Evolutionary conservation across 2,329 filamentous ascomycete species (phyloP).

Genomic region (Xylariales sp.): DNA sequence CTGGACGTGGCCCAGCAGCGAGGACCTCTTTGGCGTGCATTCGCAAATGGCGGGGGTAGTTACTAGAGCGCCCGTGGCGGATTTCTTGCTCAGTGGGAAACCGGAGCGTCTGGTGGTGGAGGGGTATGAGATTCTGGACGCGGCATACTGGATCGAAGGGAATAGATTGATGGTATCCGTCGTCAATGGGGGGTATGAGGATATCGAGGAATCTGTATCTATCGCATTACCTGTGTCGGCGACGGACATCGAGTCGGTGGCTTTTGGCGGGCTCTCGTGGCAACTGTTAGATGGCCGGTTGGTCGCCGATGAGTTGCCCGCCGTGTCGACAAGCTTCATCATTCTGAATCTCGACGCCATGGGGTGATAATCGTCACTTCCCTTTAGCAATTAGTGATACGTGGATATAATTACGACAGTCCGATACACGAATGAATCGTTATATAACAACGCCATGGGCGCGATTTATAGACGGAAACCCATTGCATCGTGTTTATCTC

Average conservation of each 20-base stretch:
- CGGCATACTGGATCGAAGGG: constrained; percentile 51
- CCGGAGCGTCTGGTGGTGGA: constrained; percentile 33
- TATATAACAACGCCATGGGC: not conserved
- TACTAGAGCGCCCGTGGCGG: constrained; percentile 51
- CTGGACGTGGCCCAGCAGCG: constrained; percentile 59
- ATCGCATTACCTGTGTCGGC: constrained; percentile 38
- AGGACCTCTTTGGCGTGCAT: constrained; percentile 53
- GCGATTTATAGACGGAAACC: not conserved
- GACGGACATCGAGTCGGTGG: constrained; percentile 39
- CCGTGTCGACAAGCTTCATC: constrained; percentile 51
- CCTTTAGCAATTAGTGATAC: not conserved
- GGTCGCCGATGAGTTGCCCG: constrained; percentile 45
- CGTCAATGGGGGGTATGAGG: constrained; percentile 50
- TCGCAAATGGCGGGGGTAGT: constrained; percentile 55
- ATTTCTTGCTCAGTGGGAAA: constrained; percentile 54
- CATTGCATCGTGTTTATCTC: not conserved
- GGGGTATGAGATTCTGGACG: constrained; percentile 48
- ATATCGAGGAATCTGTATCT: constrained; percentile 34
- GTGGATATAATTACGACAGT: not conserved
- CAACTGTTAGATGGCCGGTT: constrained; percentile 41
- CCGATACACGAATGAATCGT: not conserved
- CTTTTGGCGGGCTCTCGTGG: constrained; percentile 46
- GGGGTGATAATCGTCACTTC: not conserved
- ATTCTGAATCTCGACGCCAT: constrained; percentile 44
- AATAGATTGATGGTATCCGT: constrained; percentile 52